phyloP scores from a whole-genome alignment of 1,139 yeast species.

The Yamadazyma dushanensis region DNA sequence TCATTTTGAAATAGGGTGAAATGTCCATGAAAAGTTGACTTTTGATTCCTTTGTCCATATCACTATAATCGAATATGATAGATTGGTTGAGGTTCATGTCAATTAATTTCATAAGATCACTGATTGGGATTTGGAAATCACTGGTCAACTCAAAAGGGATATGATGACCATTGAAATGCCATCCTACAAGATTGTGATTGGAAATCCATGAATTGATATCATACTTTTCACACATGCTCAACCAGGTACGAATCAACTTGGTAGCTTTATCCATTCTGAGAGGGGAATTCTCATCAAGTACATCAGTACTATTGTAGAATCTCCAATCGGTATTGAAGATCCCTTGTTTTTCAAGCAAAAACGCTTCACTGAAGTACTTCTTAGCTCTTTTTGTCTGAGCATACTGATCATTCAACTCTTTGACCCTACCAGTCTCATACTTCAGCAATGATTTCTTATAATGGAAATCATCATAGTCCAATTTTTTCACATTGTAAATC shows the following conservation, averaged over 20 bases:
- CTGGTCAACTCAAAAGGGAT: slow-evolving; percentile 56
- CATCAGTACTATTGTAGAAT: slow-evolving; percentile 35
- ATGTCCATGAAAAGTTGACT: slow-evolving; percentile 40
- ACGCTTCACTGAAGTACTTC: slow-evolving; percentile 58
- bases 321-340: slow-evolving; percentile 43
- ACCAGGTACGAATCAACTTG: slow-evolving; percentile 34
- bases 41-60: slow-evolving; percentile 19
- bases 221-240: slow-evolving; percentile 28
- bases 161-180: slow-evolving; percentile 56
- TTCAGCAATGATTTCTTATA: slow-evolving; percentile 5
- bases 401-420: slow-evolving; percentile 11
- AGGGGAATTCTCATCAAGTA: slow-evolving; percentile 18
- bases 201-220: slow-evolving; percentile 43
- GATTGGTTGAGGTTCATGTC: slow-evolving; percentile 39
- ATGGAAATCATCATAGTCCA: slow-evolving; percentile 14
- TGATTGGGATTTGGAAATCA: slow-evolving; percentile 52
- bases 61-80: slow-evolving; percentile 32
- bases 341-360: slow-evolving; percentile 25
- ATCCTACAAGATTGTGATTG: slow-evolving; percentile 49
- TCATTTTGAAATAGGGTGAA: slow-evolving; percentile 33
- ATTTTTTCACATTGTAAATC: slow-evolving; percentile 6
- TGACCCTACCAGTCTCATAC: slow-evolving; percentile 10
- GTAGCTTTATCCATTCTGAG: slow-evolving; percentile 25
- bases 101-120: slow-evolving; percentile 40
- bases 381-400: slow-evolving; percentile 15